Evolutionary conservation across 345 rosid species (phyloP).

Genomic region (Brassica rapa): DNA sequence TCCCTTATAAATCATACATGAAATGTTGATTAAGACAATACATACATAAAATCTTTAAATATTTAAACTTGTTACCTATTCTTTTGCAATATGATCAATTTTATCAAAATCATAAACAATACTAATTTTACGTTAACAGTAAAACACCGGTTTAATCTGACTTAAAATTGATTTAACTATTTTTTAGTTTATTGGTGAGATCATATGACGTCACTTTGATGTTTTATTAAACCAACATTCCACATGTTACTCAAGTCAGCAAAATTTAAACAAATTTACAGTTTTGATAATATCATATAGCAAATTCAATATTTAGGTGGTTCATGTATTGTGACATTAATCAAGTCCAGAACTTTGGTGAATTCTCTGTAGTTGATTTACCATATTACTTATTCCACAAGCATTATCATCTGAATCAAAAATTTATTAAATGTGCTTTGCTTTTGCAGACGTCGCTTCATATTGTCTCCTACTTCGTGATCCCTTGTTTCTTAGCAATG

Average conservation of each 20-base stretch:
- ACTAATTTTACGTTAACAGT: neutral
- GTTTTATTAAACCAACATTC: neutral
- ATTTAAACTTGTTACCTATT: neutral
- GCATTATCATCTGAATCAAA: neutral
- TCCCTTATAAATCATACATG: neutral
- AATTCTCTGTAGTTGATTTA: neutral
- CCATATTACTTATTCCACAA: constrained; percentile 30
- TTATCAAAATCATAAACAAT: neutral
- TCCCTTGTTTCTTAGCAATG: constrained; percentile 74
- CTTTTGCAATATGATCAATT: neutral
- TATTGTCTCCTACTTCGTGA: constrained; percentile 62
- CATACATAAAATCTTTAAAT: neutral
- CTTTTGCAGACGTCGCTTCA: constrained; percentile 70
- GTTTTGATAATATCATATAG: neutral
- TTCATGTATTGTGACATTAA: neutral
- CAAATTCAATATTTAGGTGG: neutral
- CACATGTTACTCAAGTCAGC: neutral
- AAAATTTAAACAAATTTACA: neutral
- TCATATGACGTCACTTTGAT: neutral
- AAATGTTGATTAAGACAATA: neutral
- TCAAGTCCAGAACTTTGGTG: neutral
- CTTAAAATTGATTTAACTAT: neutral
- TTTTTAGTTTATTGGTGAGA: neutral
- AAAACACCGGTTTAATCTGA: neutral
- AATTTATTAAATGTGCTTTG: neutral